Evolutionary conservation across 139 green algal species (phyloP).

Genomic region (Spirogloea muscicola): DNA sequence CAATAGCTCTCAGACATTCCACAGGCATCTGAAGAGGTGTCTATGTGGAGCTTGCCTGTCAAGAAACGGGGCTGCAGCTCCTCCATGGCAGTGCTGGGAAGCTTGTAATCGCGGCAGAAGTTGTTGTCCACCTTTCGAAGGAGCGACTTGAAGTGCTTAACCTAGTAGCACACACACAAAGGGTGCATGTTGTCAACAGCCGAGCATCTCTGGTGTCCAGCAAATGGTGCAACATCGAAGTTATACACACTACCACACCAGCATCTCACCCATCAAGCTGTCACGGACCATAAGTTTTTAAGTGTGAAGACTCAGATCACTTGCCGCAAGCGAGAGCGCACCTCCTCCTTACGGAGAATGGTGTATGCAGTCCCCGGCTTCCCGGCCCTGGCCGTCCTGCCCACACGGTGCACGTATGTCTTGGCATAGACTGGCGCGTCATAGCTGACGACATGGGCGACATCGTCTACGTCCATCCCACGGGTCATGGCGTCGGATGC

Average conservation of each 20-base stretch:
- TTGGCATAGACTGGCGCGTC: constrained; percentile 79
- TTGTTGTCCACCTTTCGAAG: constrained; percentile 75
- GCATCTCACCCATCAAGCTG: too few species aligned
- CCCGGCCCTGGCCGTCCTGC: constrained; percentile 80
- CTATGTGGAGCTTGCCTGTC: constrained; percentile 1
- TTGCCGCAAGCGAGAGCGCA: too few species aligned
- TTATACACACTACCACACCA: too few species aligned
- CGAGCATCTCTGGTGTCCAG: too few species aligned
- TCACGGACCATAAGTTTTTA: too few species aligned
- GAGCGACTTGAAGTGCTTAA: constrained; percentile 66
- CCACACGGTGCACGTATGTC: constrained; percentile 64
- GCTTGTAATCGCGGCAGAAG: constrained; percentile 63
- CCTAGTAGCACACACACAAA: too few species aligned
- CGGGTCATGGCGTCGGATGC: constrained; percentile 52
- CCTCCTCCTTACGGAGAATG: constrained; percentile 74
- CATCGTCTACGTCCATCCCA: constrained; percentile 47
- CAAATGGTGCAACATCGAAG: too few species aligned
- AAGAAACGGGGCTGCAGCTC: constrained; percentile 16
- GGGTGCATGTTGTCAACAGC: too few species aligned
- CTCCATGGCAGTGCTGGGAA: constrained; percentile 40
- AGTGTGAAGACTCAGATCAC: too few species aligned
- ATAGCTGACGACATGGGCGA: constrained; percentile 50
- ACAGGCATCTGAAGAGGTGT: neutral
- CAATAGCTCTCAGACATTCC: constrained; percentile 4
- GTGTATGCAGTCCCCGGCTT: constrained; percentile 65